Percentiles rank a stretch among this genome's conserved stretches.
phyloP scores from a whole-genome alignment of 164 flowering plant genomes.

The Akebia trifoliata region DNA sequence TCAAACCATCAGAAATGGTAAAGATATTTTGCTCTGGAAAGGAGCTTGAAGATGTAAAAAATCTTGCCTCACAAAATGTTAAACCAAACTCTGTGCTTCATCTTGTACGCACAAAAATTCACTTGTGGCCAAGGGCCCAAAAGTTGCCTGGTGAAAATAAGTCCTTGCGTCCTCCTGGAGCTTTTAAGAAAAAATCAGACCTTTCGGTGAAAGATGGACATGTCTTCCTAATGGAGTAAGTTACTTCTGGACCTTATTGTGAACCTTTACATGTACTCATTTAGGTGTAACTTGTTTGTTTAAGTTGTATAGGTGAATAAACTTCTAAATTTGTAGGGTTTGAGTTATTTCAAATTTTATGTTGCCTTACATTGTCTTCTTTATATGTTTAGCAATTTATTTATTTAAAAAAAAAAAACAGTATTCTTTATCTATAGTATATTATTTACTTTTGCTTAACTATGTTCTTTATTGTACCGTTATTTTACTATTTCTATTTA shows the following conservation, averaged over 20 bases:
- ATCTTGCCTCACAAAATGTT: slow-evolving; percentile 75
- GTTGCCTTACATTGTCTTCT: too few species aligned
- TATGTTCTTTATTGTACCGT: too few species aligned
- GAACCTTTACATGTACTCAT: background rate
- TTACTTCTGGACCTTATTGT: slow-evolving; percentile 1
- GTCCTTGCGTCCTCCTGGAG: slow-evolving; percentile 97
- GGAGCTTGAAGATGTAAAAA: slow-evolving; percentile 73
- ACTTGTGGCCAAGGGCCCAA: slow-evolving; percentile 81
- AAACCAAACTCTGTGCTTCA: slow-evolving; percentile 86
- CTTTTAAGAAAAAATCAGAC: slow-evolving; percentile 94
- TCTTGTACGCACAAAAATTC: slow-evolving; percentile 83
- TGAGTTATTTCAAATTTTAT: too few species aligned
- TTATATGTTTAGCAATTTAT: too few species aligned
- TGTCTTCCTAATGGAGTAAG: slow-evolving; percentile 98
- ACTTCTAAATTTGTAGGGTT: too few species aligned
- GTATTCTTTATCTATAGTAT: too few species aligned
- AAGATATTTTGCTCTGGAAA: slow-evolving; percentile 69
- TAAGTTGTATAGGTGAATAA: too few species aligned
- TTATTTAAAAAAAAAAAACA: too few species aligned
- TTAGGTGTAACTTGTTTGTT: background rate
- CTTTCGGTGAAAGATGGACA: slow-evolving; percentile 96
- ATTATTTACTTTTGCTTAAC: too few species aligned
- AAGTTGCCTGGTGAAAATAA: slow-evolving; percentile 89
- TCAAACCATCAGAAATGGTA: slow-evolving; percentile 67
- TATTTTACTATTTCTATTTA: too few species aligned